Evolutionary conservation across 2,329 filamentous ascomycete genomes (phyloP).

Genomic region (Aspergillus brunneoviolaceus): DNA sequence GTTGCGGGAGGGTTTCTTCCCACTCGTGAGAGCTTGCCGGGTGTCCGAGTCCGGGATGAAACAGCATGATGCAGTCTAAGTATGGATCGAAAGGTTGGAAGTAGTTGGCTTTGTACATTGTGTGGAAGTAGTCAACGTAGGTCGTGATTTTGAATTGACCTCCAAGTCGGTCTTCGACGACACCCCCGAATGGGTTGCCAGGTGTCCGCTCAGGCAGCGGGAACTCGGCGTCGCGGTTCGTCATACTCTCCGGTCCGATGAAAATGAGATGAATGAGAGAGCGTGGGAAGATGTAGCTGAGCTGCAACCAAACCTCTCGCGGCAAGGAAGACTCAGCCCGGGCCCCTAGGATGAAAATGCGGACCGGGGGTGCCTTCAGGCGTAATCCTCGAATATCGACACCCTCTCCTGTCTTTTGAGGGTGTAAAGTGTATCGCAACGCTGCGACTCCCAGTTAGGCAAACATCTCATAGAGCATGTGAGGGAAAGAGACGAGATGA

Average conservation of each 20-base stretch:
- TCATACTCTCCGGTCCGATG: conserved; percentile 94
- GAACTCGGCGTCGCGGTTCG: conserved; percentile 88
- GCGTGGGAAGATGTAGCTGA: conserved; percentile 92
- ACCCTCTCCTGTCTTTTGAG: conserved; percentile 74
- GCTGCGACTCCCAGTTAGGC: conserved; percentile 51
- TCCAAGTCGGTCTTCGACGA: conserved; percentile 87
- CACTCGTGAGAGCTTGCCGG: conserved; percentile 92
- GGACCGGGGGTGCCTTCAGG: conserved; percentile 80
- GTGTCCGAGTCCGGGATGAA: conserved; percentile 94
- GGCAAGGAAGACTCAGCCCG: conserved; percentile 97
- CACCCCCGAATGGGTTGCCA: conserved; percentile 85
- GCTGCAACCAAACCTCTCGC: conserved; percentile 88
- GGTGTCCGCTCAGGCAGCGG: conserved; percentile 83
- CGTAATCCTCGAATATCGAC: conserved; percentile 74
- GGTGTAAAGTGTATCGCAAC: conserved; percentile 89
- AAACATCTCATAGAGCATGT: neutral
- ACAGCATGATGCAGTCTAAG: conserved; percentile 95
- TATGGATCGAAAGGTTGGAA: conserved; percentile 97
- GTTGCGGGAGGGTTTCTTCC: conserved; percentile 81
- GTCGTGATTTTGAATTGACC: conserved; percentile 94
- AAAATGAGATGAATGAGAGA: conserved; percentile 89
- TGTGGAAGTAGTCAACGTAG: conserved; percentile 98
- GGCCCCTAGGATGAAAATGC: conserved; percentile 89
- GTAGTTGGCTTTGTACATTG: conserved; percentile 82
- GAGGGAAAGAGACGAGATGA: neutral